Evolutionary conservation across 2,329 filamentous ascomycete genomes (phyloP), one percentile per base, ranked within the genome.

Genomic region (Aspergillus fumigatus): DNA sequence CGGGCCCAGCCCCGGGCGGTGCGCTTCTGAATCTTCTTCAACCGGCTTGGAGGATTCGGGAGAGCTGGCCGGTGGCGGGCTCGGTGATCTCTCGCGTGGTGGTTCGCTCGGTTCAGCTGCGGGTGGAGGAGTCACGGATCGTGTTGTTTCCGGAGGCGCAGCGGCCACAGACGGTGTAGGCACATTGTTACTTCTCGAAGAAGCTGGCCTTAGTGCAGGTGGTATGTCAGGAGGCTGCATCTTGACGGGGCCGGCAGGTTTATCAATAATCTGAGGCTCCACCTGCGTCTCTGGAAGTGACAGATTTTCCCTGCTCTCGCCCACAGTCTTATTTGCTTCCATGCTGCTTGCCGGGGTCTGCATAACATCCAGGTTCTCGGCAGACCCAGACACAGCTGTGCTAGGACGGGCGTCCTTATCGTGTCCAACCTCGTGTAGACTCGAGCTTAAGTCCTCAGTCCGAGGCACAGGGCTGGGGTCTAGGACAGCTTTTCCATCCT

Each of bases 1-100:
- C 1, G 92, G 90, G 0, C 91, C 91, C 6, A 96, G 81, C 1
- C 91, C 92, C 19, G 91, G 90, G n/a, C 90, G 80, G 62, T 81
- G 78, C 29, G 74, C 72, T 48, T 82, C 80, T 27, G 82, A 82
- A 73, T 65, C 76, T 73, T 74, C 80, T 80, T 70, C 73, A 10
- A 74, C 58, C 14, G 65, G 52, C 17, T 60, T 56, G 17, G 56
- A 25, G n/a, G 51, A 47, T 19, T 62, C 61, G 2, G 61, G 50
- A 14, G 62, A 50, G 51, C 57, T 59, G n/a, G 41, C 49, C 3
- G 62, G 58, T 11, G 62, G 41, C 29, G 60, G 56, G 5, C 51
- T 32, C 14, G 57, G 51, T 38, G 57, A 50, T 19, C 23, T 53
- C 27, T 62, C 60, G 27, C 54, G 25, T 27, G 49, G 41, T 6